Conservation (phyloP, 2,329 filamentous ascomycete genomes). For the Diplodia sapinea region DNA sequence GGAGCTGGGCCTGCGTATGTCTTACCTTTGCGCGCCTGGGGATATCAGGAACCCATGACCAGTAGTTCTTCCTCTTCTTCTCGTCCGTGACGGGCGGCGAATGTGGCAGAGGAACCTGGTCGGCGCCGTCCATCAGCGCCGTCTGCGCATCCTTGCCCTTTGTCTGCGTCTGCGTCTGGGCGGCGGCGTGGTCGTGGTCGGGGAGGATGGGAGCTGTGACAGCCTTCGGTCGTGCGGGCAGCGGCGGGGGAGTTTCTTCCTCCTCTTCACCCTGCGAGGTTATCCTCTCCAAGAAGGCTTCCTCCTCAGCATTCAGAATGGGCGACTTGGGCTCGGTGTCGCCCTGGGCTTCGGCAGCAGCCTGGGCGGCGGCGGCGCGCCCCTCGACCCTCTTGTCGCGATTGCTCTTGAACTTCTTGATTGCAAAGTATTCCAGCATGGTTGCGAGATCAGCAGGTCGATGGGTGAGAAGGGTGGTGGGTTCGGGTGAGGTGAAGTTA, state of each 20-base stretch:
- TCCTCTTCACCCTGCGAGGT: slow-evolving; percentile 48
- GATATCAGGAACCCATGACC: slow-evolving; percentile 28
- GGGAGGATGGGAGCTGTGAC: slow-evolving; percentile 37
- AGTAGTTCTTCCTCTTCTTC: slow-evolving; percentile 40
- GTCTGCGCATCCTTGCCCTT: slow-evolving; percentile 53
- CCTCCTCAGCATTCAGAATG: slow-evolving; percentile 66
- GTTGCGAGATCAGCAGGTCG: slow-evolving; percentile 1
- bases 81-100: slow-evolving; percentile 52
- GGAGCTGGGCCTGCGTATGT: background rate
- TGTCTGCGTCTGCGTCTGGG: slow-evolving; percentile 41
- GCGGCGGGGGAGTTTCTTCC: slow-evolving; percentile 51
- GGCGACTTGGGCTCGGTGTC: slow-evolving; percentile 41
- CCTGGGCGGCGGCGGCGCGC: slow-evolving; percentile 8
- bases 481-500: background rate
- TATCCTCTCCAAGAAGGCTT: slow-evolving; percentile 61
- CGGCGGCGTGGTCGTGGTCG: background rate
- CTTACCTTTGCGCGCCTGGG: slow-evolving; percentile 29
- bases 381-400: slow-evolving; percentile 37
- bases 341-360: slow-evolving; percentile 39
- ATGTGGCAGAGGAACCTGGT: slow-evolving; percentile 57
- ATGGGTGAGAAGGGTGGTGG: background rate
- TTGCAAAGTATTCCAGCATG: slow-evolving; percentile 49
- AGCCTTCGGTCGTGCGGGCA: slow-evolving; percentile 46
- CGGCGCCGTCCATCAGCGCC: slow-evolving; percentile 53
- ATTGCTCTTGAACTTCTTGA: slow-evolving; percentile 48